Evolutionary conservation across 2,329 filamentous ascomycete genomes (phyloP).

Genomic region (Aspergillus sp.): DNA sequence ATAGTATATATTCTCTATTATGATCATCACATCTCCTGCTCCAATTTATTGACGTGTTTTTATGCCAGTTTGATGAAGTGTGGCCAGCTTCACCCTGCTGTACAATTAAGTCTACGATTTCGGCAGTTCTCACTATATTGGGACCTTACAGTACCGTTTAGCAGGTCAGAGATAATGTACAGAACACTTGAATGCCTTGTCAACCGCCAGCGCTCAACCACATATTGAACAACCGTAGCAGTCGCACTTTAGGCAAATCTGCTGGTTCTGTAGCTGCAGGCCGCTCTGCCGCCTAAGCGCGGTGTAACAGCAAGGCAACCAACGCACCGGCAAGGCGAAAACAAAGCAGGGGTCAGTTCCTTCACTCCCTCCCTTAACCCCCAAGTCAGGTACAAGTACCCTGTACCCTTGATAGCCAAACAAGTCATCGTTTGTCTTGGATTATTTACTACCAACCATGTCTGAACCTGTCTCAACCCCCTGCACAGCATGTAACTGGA

Average conservation of each 20-base stretch:
- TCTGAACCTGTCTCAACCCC: not conserved
- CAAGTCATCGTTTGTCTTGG: not conserved
- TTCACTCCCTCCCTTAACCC: no score
- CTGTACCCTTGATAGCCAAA: not conserved
- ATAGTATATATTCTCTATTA: constrained; percentile 3
- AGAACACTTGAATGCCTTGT: constrained; percentile 6
- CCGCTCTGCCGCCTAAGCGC: not conserved
- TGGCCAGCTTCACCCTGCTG: not conserved
- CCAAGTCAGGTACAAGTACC: not conserved
- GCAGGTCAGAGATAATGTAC: not conserved
- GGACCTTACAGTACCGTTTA: not conserved
- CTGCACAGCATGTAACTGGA: constrained; percentile 21
- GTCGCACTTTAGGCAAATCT: not conserved
- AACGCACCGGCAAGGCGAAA: not conserved
- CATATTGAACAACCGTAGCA: not conserved
- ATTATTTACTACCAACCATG: not conserved
- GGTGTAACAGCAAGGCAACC: not conserved
- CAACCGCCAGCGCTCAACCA: not conserved
- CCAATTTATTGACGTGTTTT: constrained; percentile 1
- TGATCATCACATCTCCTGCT: constrained; percentile 2
- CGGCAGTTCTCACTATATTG: not conserved
- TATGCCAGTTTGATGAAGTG: constrained; percentile 12
- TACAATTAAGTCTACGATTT: not conserved
- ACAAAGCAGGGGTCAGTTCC: not conserved
- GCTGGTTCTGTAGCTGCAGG: not conserved